Base-by-base conservation (phyloP, 306 rosid species). In the Elaeagnus macrophylla region DNA sequence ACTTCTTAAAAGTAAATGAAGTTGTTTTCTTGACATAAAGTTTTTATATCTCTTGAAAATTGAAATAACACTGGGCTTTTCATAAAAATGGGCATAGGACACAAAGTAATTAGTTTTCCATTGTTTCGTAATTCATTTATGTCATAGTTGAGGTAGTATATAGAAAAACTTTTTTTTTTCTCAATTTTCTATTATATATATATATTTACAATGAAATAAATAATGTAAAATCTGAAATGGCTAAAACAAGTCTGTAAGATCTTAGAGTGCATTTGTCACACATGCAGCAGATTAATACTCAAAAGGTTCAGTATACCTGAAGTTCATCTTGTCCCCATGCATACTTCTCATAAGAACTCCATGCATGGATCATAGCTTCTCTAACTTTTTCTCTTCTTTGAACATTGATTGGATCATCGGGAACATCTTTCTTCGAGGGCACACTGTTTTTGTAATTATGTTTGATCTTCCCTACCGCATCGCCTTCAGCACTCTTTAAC, bases 291-390 rank as follows among this genome's bases (percentile, higher is more conserved):
- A 47, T 38, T 43, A 14, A 42, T 42, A 16, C 8, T 19, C 44
- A 36, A 56, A 51, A n/a, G 32, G 20, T 35, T 50, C 56, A 25
- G 52, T n/a, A 47, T 68, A 87, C 99, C 93, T 91, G 99, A 74
- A 93, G 96, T 79, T 93, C 99, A 66, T 93, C 99, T 66, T 87
- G 87, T 46, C 96, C 99, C 99, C 99, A 93, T 10, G 99, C 96
- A 70, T 79, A 93, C 56, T 81, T 84, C 75, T 80, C 96, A 44
- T 93, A 93, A 57, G 99, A 93, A 73, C 73, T 77, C 99, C 99
- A 93, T 47, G 99, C 96, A 58, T 87, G 99, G 65, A 82, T 66
- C 96, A 84, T 88, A 59, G 99, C 99, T 63, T 93, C 99, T 66
- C 82, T 93, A 37, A 93, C 99, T 65, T 82, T 93, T 61, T 83